These are phyloP conservation scores for Anthoceros angustus DNA, from an alignment of 225 moss, liverwort and hornwort species.

Conservation along the genomic window DNA sequence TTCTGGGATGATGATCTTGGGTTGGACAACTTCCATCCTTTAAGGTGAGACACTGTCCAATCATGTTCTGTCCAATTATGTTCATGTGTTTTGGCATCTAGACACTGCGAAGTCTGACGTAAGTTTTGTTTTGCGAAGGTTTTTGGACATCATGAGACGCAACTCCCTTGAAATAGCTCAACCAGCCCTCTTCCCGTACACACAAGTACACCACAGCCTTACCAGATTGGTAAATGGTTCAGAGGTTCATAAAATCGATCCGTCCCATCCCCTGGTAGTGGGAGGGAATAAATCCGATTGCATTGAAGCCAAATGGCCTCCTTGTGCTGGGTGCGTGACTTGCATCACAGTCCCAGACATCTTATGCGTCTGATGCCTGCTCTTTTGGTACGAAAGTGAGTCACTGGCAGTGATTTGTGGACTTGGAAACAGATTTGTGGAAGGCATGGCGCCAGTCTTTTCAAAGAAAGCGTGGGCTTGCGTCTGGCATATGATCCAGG, in stretches of 20 bases:
- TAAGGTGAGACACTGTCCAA: constrained; percentile 18
- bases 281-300: background rate
- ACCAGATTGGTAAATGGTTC: background rate
- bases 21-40: constrained; percentile 41
- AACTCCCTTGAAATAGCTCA: background rate
- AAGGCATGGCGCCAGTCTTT: constrained; percentile 55
- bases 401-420: background rate
- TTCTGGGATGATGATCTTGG: constrained; percentile 60
- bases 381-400: background rate
- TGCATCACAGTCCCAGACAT: background rate
- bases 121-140: background rate
- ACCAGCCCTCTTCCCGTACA: constrained; percentile 1
- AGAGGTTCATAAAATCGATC: background rate
- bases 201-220: background rate
- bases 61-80: background rate
- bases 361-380: background rate
- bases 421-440: constrained; percentile 33
- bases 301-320: background rate
- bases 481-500: constrained; percentile 61
- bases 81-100: constrained; percentile 8
- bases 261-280: background rate
- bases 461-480: constrained; percentile 50
- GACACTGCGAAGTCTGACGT: constrained; percentile 12
- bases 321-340: background rate
- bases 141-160: background rate